Conservation (phyloP, 139 green algal genomes). For the Edaphochlamys debaryana region DNA sequence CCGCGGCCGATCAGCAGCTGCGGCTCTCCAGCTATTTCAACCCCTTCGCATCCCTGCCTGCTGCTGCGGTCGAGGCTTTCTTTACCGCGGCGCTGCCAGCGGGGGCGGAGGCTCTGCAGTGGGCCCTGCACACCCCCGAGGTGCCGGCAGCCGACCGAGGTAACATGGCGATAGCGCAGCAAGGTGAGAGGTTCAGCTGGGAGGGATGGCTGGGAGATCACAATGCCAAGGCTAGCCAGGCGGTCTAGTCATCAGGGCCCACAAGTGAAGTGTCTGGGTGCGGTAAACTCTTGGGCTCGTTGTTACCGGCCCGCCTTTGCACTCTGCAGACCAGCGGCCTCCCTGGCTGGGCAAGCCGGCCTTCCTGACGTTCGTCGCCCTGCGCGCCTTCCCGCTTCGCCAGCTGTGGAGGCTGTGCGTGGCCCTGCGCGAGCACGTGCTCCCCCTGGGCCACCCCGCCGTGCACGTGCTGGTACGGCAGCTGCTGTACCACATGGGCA, state of each 20-base stretch:
- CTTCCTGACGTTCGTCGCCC: constrained; percentile 36
- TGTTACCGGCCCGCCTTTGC: not conserved
- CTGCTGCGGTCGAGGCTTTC: not conserved
- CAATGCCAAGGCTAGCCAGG: not conserved
- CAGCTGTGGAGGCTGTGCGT: constrained; percentile 41
- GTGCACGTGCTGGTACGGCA: constrained; percentile 56
- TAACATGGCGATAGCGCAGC: constrained; percentile 49
- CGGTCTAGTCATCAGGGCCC: too few species aligned
- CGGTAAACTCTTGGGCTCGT: too few species aligned
- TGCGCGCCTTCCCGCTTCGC: constrained; percentile 51
- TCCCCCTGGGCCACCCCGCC: constrained; percentile 41
- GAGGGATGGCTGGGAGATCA: not conserved
- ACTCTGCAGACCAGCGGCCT: too few species aligned
- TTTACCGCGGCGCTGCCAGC: constrained; percentile 52
- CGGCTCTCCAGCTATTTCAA: constrained; percentile 37
- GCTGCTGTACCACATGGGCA: constrained; percentile 50
- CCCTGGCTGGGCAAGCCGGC: constrained; percentile 41
- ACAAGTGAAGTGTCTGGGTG: too few species aligned
- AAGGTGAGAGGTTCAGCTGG: constrained; percentile 28
- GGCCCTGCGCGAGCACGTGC: constrained; percentile 38
- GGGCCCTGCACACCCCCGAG: constrained; percentile 43
- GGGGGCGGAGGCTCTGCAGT: constrained; percentile 41
- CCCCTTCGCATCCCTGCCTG: constrained; percentile 25
- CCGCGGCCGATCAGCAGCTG: too few species aligned
- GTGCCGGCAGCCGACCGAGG: constrained; percentile 33